Percentiles rank a stretch among this genome's conserved stretches.
These are phyloP conservation scores for Aegilops tauschii DNA, from an alignment of 176 grass and related monocot species.

Conservation along the genomic window DNA sequence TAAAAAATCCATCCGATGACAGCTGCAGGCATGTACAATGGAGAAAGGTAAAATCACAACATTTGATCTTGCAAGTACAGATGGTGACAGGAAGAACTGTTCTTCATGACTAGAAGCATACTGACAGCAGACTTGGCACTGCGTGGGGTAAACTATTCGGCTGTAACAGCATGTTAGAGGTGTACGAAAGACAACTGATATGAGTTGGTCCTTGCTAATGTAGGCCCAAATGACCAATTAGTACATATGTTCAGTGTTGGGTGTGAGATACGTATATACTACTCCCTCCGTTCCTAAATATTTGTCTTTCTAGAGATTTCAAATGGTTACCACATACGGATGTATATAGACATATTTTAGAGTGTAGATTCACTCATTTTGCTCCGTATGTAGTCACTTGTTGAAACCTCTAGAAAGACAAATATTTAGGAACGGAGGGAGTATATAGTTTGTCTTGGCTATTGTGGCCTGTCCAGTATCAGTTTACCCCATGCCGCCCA, in stretches of 20 bases:
- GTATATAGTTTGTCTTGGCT: neutral
- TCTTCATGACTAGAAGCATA: conserved; percentile 2
- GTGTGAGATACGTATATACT: neutral
- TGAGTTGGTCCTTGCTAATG: neutral
- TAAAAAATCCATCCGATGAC: neutral
- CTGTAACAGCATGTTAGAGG: neutral
- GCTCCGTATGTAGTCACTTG: too few relatives aligned
- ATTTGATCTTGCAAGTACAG: neutral
- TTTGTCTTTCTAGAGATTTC: too few relatives aligned
- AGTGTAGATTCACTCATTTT: too few relatives aligned
- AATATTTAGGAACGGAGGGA: too few relatives aligned
- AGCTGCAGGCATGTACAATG: neutral
- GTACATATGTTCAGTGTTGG: neutral
- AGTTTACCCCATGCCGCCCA: neutral
- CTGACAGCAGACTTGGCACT: neutral
- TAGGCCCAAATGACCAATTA: neutral
- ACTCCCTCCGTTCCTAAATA: too few relatives aligned
- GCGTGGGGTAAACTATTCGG: neutral
- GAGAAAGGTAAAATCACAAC: neutral
- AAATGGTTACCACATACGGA: too few relatives aligned
- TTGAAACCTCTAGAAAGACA: too few relatives aligned
- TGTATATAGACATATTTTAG: too few relatives aligned
- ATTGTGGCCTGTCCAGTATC: neutral
- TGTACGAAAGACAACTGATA: neutral
- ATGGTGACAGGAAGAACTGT: neutral